These are phyloP conservation scores for Vitis rotundifolia DNA, from an alignment of 164 flowering plant species.

Conservation along the genomic window DNA sequence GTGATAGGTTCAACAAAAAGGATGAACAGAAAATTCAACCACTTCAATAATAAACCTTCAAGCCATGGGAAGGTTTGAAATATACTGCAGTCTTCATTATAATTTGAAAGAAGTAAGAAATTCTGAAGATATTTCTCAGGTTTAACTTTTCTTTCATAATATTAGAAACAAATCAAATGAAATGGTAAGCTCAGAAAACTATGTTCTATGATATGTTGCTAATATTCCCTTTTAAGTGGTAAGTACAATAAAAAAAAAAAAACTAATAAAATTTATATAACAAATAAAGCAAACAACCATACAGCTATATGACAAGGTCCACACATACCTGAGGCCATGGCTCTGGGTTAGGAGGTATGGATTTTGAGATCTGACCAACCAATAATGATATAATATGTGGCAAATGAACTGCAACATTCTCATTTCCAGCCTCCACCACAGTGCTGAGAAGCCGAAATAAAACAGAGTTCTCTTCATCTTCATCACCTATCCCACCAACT, in stretches of 20 bases:
- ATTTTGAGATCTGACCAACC: slow-evolving; percentile 43
- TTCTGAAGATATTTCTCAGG: no score
- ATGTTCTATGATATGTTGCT: background rate
- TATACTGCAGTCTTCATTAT: no score
- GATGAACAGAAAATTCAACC: no score
- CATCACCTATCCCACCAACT: slow-evolving; percentile 41
- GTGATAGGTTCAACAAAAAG: no score
- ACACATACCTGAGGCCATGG: slow-evolving; percentile 75
- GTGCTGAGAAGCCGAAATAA: slow-evolving; percentile 64
- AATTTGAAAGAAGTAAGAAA: no score
- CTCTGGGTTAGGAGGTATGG: slow-evolving; percentile 46
- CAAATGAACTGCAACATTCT: slow-evolving; percentile 53
- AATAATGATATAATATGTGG: slow-evolving; percentile 50
- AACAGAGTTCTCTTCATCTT: slow-evolving; percentile 55
- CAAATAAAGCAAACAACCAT: background rate
- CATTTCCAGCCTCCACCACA: slow-evolving; percentile 60
- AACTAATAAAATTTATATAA: background rate
- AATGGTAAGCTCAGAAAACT: no score
- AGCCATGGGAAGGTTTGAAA: no score
- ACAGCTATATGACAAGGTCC: background rate
- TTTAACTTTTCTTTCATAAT: no score
- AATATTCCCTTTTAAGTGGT: background rate
- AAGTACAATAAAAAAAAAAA: background rate
- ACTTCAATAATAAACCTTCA: no score
- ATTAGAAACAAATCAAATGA: no score